These are phyloP conservation scores for Carex littledalei DNA, from an alignment of 176 grass and related monocot species.

Conservation along the genomic window DNA sequence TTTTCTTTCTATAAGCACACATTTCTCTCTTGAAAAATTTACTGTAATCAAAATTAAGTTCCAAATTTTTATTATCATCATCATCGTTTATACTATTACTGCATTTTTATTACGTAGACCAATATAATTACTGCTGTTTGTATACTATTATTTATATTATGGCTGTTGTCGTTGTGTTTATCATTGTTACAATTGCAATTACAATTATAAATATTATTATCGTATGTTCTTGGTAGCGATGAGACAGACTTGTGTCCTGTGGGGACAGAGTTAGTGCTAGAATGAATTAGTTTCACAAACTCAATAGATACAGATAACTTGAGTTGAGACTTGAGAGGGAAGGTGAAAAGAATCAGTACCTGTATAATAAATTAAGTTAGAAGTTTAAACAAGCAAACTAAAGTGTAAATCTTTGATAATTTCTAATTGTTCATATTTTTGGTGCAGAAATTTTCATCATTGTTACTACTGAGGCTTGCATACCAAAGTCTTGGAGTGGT, in stretches of 20 bases:
- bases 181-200: not conserved
- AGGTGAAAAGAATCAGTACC: not conserved
- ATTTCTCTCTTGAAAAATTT: not conserved
- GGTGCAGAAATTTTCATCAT: conserved; percentile 72
- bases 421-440: conserved; percentile 6
- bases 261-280: not conserved
- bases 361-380: not conserved
- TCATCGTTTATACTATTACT: not conserved
- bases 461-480: conserved; percentile 61
- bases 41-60: not conserved
- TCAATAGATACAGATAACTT: not conserved
- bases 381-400: not conserved
- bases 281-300: not conserved
- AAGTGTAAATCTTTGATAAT: not conserved
- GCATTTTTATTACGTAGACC: not conserved
- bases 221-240: not conserved
- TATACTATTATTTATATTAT: not conserved
- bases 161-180: not conserved
- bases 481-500: conserved; percentile 98
- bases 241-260: not conserved
- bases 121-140: not conserved
- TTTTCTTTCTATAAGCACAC: not conserved
- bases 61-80: not conserved
- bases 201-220: not conserved
- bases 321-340: not conserved